Evolutionary conservation across 2,329 filamentous ascomycete species (phyloP).

Genomic region (Geosmithia flava): DNA sequence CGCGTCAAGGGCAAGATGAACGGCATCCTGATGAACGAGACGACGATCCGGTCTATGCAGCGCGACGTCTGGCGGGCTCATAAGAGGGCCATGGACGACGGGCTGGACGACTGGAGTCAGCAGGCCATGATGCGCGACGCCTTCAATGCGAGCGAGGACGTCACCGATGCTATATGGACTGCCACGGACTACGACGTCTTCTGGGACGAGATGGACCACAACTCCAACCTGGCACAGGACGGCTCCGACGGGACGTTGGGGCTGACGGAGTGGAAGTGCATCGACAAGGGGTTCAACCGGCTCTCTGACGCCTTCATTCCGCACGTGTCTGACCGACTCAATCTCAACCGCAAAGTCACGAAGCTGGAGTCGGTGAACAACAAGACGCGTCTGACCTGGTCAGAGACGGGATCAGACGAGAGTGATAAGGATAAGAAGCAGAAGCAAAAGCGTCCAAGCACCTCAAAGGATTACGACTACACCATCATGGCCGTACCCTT

Average conservation of each 20-base stretch:
- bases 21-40: conserved; percentile 3
- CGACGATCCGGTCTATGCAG: conserved; percentile 3
- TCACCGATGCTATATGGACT: conserved; percentile 15
- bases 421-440: too few species aligned
- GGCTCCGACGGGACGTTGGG: conserved; percentile 11
- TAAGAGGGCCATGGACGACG: conserved; percentile 9
- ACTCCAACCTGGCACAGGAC: conserved; percentile 17
- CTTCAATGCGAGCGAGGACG: conserved; percentile 16
- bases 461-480: conserved; percentile 16
- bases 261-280: conserved; percentile 8
- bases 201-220: conserved; percentile 19
- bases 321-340: conserved; percentile 11
- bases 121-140: conserved; percentile 13
- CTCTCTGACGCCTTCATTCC: conserved; percentile 15
- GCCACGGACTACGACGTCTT: conserved; percentile 16
- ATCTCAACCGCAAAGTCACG: conserved; percentile 10
- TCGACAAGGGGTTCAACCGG: conserved; percentile 15
- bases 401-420: neutral
- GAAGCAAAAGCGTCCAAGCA: too few species aligned
- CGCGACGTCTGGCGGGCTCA: conserved; percentile 9
- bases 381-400: neutral
- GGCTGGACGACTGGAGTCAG: conserved; percentile 11
- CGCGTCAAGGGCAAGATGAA: conserved; percentile 7
- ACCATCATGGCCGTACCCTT: conserved; percentile 19
- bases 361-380: neutral